These are phyloP conservation scores for Fusarium sulawesiense DNA, from an alignment of 2,329 filamentous ascomycete species.

Conservation along the genomic window DNA sequence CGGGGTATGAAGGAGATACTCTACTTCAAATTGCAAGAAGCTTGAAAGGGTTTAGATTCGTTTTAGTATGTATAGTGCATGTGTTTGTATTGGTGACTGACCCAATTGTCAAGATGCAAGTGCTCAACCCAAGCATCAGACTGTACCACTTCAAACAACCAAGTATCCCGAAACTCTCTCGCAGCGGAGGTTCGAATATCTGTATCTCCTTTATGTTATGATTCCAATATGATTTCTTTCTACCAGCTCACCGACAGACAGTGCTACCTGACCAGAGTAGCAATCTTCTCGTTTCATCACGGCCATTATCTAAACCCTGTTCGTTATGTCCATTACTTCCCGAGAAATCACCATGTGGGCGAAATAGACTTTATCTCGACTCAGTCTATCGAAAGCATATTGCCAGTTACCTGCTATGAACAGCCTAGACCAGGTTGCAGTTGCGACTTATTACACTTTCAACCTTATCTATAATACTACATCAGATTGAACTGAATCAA, in stretches of 20 bases:
- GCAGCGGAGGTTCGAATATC: neutral
- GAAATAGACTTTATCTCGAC: neutral
- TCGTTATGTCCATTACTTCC: neutral
- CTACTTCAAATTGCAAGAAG: neutral
- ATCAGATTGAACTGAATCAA: neutral
- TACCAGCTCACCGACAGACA: neutral
- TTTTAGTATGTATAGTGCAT: neutral
- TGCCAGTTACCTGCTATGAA: neutral
- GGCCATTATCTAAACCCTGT: too few species aligned
- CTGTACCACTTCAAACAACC: neutral
- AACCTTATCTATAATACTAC: neutral
- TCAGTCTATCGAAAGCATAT: neutral
- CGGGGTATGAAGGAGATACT: neutral
- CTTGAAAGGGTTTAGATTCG: neutral
- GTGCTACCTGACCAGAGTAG: neutral
- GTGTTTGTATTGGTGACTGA: neutral
- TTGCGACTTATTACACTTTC: neutral
- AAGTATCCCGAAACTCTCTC: neutral
- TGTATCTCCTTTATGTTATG: neutral
- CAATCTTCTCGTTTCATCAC: neutral
- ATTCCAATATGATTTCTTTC: too few species aligned
- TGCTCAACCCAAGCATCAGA: neutral
- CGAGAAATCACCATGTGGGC: neutral
- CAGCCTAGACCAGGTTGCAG: neutral
- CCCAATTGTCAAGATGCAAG: neutral